phyloP scores from a whole-genome alignment of 148 eudicot genomes.

The Persicaria tinctoria region DNA sequence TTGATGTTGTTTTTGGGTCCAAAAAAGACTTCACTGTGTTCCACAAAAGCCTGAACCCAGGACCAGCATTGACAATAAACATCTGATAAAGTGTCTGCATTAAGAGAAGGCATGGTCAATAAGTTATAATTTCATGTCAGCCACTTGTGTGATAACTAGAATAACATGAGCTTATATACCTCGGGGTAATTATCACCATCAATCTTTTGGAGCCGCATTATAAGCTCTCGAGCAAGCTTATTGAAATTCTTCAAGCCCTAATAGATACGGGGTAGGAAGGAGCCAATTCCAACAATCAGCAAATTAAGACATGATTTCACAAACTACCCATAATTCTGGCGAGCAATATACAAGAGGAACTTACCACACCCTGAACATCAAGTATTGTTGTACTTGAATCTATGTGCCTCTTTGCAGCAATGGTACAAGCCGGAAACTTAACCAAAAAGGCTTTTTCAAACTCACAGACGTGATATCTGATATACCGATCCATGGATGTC shows the following conservation, averaged over 20 bases:
- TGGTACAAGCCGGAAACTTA: conserved; percentile 84
- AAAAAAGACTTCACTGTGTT: conserved; percentile 75
- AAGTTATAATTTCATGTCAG: neutral
- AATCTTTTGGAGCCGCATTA: conserved; percentile 70
- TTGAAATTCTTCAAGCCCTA: conserved; percentile 83
- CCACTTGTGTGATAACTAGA: neutral
- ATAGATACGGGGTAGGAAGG: neutral
- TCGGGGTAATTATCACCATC: conserved; percentile 97
- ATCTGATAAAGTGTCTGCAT: conserved; percentile 81
- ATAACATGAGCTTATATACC: conserved; percentile 26
- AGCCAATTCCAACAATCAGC: neutral
- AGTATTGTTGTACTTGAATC: conserved; percentile 94
- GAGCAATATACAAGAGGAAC: conserved; percentile 14
- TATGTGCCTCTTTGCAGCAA: conserved; percentile 83
- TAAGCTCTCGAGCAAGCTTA: conserved; percentile 77
- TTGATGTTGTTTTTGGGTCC: conserved; percentile 87
- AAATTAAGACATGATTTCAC: neutral
- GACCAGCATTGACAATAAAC: conserved; percentile 96
- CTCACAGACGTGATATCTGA: conserved; percentile 82
- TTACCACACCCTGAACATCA: conserved; percentile 98
- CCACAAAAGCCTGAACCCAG: conserved; percentile 96
- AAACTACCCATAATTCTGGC: neutral
- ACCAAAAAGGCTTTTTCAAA: conserved; percentile 72
- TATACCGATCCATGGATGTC: conserved; percentile 81
- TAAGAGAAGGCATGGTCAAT: conserved; percentile 12